Evolutionary conservation across 2,329 filamentous ascomycete genomes (phyloP).

Genomic region (Coniochaeta sp.): DNA sequence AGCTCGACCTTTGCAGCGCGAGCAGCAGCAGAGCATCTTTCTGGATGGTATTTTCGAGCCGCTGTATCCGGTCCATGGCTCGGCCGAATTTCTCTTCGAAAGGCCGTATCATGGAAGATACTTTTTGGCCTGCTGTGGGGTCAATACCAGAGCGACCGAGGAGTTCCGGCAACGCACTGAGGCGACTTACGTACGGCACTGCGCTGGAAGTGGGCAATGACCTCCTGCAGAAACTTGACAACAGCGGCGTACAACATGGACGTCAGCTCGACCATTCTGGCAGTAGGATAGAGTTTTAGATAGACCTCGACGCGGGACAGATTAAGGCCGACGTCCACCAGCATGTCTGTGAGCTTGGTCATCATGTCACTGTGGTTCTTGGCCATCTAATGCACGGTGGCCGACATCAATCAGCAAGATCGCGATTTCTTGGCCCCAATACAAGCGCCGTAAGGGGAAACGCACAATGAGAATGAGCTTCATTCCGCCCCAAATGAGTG

Average conservation of each 20-base stretch:
- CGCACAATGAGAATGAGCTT: conserved; percentile 9
- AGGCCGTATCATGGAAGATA: conserved; percentile 1
- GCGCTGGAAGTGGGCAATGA: conserved; percentile 12
- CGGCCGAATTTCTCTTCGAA: conserved; percentile 10
- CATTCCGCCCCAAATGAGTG: conserved; percentile 17
- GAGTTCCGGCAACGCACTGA: background rate
- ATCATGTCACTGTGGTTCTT: conserved; percentile 16
- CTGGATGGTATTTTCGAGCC: conserved; percentile 8
- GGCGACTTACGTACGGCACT: conserved; percentile 4
- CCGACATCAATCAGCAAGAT: background rate
- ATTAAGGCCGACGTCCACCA: conserved; percentile 16
- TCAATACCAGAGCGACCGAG: background rate
- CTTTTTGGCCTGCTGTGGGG: background rate
- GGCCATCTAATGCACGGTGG: conserved; percentile 9
- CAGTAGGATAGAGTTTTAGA: conserved; percentile 14
- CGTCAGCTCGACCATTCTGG: conserved; percentile 18
- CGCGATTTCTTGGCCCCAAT: too few relatives aligned
- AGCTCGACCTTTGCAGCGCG: conserved; percentile 5
- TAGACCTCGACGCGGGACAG: conserved; percentile 15
- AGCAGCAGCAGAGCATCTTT: conserved; percentile 9
- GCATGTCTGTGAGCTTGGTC: conserved; percentile 15
- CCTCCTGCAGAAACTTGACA: conserved; percentile 16
- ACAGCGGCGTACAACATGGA: conserved; percentile 17
- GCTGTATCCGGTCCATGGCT: conserved; percentile 9
- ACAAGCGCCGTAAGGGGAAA: background rate